Conservation (phyloP, 805 yeast species). For the Lachancea quebecensis region DNA sequence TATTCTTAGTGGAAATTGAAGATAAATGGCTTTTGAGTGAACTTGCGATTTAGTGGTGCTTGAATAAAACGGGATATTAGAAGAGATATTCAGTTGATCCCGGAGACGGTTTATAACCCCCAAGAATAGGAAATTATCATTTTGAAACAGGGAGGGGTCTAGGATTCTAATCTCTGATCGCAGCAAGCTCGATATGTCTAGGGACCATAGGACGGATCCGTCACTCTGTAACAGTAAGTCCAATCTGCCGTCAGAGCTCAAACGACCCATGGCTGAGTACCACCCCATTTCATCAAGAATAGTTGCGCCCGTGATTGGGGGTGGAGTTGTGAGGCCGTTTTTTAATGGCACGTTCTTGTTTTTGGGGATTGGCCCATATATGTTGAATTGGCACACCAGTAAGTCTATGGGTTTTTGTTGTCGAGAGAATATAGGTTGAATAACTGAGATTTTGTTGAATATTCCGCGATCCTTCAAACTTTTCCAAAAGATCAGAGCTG, state of each 20-base stretch:
- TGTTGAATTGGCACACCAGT: slow-evolving; percentile 56
- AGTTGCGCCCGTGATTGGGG: slow-evolving; percentile 10
- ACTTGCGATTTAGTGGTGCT: slow-evolving; percentile 17
- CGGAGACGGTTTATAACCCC: slow-evolving; percentile 54
- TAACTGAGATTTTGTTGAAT: slow-evolving; percentile 44
- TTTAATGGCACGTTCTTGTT: slow-evolving; percentile 10
- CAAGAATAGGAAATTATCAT: slow-evolving; percentile 50
- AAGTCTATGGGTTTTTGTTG: slow-evolving; percentile 29
- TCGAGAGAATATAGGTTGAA: slow-evolving; percentile 15
- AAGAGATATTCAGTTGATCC: slow-evolving; percentile 17
- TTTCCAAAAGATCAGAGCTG: slow-evolving; percentile 51
- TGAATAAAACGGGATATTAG: slow-evolving; percentile 6
- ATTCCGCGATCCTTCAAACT: slow-evolving; percentile 45
- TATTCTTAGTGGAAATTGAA: slow-evolving; percentile 58
- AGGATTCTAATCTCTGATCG: slow-evolving; percentile 57
- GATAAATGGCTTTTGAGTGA: slow-evolving; percentile 31
- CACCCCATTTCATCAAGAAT: slow-evolving; percentile 44
- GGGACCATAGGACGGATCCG: slow-evolving; percentile 52
- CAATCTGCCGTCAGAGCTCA: slow-evolving; percentile 56
- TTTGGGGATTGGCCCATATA: slow-evolving; percentile 54
- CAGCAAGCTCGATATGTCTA: slow-evolving; percentile 46
- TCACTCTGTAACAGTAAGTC: slow-evolving; percentile 57
- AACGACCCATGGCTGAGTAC: slow-evolving; percentile 66
- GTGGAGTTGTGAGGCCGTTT: slow-evolving; percentile 5
- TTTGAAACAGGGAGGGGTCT: slow-evolving; percentile 56